phyloP scores from a whole-genome alignment of 306 rosid species.

The Quillaja saponaria region DNA sequence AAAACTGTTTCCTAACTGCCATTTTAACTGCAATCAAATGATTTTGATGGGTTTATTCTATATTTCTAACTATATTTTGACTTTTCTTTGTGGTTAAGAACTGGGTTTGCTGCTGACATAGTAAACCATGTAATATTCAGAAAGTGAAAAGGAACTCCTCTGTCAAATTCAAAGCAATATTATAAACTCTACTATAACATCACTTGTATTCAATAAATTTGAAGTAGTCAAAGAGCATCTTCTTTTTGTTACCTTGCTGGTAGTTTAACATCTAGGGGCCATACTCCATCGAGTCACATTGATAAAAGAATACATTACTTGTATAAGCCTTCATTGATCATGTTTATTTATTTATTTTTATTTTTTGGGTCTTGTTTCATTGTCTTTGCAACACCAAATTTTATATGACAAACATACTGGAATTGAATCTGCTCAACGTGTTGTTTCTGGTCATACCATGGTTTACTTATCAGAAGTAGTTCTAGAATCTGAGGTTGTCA shows the following conservation, averaged over 20 bases:
- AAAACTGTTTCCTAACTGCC: slow-evolving; percentile 1
- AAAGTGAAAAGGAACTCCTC: neutral
- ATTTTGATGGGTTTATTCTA: neutral
- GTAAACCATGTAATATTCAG: neutral
- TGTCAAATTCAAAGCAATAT: neutral
- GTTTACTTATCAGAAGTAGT: too few relatives aligned
- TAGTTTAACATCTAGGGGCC: too few relatives aligned
- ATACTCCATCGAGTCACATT: neutral
- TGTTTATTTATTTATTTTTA: neutral
- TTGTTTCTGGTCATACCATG: too few relatives aligned
- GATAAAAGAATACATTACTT: neutral
- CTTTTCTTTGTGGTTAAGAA: slow-evolving; percentile 15
- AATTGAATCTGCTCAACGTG: too few relatives aligned
- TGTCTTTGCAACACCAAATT: too few relatives aligned
- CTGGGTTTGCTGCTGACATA: neutral
- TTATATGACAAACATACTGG: too few relatives aligned
- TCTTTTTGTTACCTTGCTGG: neutral
- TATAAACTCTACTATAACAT: neutral
- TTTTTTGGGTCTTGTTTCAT: too few relatives aligned
- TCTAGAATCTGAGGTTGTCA: too few relatives aligned
- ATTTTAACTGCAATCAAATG: neutral
- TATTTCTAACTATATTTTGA: neutral
- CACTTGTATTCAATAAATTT: slow-evolving; percentile 7
- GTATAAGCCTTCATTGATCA: too few relatives aligned
- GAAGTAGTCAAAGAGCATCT: slow-evolving; percentile 1